phyloP scores from a whole-genome alignment of 305 asterid genomes.

The Vinca major region DNA sequence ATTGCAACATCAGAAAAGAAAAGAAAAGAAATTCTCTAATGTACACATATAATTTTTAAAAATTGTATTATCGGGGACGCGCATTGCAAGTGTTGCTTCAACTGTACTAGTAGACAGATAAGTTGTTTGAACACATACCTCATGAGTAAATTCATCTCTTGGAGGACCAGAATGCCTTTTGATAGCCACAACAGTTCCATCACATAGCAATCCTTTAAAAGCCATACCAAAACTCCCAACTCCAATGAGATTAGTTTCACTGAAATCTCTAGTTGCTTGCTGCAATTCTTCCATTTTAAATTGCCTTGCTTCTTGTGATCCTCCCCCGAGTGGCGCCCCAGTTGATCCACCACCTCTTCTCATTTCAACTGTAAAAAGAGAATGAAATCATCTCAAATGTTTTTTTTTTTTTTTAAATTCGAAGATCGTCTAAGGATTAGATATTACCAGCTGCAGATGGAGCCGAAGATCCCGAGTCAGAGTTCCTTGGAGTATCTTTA shows the following conservation, averaged over 20 bases:
- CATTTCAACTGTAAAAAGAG: conserved; percentile 27
- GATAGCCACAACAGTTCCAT: conserved; percentile 64
- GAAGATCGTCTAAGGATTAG: not conserved
- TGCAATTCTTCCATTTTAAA: conserved; percentile 58
- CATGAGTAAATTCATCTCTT: conserved; percentile 34
- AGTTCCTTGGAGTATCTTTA: conserved; percentile 32
- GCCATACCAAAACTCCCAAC: conserved; percentile 56
- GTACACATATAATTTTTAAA: too few species aligned
- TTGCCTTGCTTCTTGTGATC: conserved; percentile 31
- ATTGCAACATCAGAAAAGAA: not conserved
- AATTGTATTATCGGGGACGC: not conserved
- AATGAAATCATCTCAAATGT: conserved; percentile 13
- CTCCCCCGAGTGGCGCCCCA: conserved; percentile 14
- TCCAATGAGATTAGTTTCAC: conserved; percentile 55
- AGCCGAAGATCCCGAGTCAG: conserved; percentile 64
- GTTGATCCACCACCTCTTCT: conserved; percentile 25
- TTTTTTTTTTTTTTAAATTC: not conserved
- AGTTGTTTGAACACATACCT: conserved; percentile 25
- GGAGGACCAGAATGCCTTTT: conserved; percentile 42
- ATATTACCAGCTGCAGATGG: conserved; percentile 51
- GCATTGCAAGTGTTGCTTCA: too few species aligned
- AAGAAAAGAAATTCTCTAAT: not conserved
- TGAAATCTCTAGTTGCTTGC: conserved; percentile 51
- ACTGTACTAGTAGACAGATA: too few species aligned
- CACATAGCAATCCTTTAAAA: conserved; percentile 58